Conservation (phyloP, 495 filamentous ascomycete species). For the Delitschia confertaspora region DNA sequence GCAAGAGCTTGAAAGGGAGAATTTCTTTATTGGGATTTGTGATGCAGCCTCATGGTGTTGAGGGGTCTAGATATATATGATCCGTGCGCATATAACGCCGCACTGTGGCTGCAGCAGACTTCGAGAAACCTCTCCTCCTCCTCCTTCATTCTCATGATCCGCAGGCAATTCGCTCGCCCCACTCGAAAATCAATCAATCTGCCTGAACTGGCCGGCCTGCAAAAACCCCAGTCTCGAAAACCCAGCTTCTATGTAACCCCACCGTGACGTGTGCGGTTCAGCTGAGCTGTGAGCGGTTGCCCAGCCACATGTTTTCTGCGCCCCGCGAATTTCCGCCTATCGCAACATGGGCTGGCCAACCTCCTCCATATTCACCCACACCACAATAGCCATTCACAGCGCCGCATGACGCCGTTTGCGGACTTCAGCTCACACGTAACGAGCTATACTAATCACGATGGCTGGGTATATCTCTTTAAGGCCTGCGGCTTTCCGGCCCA, state of each 20-base stretch:
- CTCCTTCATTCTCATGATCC: too few species aligned
- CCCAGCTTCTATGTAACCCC: too few species aligned
- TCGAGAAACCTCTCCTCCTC: too few species aligned
- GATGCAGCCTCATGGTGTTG: background rate
- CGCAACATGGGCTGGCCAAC: conserved; percentile 8
- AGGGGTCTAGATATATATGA: background rate
- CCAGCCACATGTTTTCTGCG: too few species aligned
- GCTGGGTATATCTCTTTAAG: conserved; percentile 21
- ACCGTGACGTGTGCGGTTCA: too few species aligned
- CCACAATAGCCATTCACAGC: conserved; percentile 12
- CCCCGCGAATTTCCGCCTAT: background rate
- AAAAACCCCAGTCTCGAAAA: too few species aligned
- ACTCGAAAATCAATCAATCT: too few species aligned
- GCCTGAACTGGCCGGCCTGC: too few species aligned
- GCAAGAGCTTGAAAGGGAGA: background rate
- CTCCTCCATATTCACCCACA: conserved; percentile 23
- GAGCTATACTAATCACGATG: conserved; percentile 15
- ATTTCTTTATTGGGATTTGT: conserved; percentile 4
- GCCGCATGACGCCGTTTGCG: conserved; percentile 10
- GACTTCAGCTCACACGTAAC: conserved; percentile 8
- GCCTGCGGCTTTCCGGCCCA: conserved; percentile 10
- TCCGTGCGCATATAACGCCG: background rate
- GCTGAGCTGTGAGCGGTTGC: too few species aligned
- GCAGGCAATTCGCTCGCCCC: too few species aligned
- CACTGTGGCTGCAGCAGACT: too few species aligned